Percentiles rank a stretch among this genome's conserved stretches.
Evolutionary conservation across 192 early-diverging fungal species (phyloP).

Genomic region (Umbelopsis sp.): DNA sequence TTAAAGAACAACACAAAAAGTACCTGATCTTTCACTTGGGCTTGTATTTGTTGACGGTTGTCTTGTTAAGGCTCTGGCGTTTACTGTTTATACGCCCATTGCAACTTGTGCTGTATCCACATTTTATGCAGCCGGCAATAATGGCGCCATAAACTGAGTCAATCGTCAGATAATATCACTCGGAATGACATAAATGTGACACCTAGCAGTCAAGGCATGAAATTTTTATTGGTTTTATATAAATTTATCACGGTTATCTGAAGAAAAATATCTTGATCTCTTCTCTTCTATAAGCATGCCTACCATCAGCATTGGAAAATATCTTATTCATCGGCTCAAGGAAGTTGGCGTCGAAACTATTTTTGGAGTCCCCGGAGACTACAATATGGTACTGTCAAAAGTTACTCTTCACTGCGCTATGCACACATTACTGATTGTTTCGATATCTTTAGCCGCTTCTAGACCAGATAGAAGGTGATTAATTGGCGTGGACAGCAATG

Average conservation of each 20-base stretch:
- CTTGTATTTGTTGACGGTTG: too few species aligned
- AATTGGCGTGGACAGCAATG: neutral
- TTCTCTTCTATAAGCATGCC: neutral
- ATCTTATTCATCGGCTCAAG: conserved; percentile 43
- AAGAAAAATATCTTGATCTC: neutral
- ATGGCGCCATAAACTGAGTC: too few species aligned
- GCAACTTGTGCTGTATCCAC: too few species aligned
- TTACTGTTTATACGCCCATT: too few species aligned
- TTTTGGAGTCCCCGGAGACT: conserved; percentile 52
- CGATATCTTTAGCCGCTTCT: conserved; percentile 18
- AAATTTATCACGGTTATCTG: neutral
- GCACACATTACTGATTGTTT: neutral
- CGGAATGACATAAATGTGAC: neutral
- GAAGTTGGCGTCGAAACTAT: conserved; percentile 45
- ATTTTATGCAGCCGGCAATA: too few species aligned
- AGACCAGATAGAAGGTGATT: conserved; percentile 27
- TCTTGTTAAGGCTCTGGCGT: too few species aligned
- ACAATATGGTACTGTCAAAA: conserved; percentile 38
- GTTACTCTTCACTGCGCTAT: conserved; percentile 19
- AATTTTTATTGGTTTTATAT: neutral
- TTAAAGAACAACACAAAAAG: too few species aligned
- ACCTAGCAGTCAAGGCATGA: neutral
- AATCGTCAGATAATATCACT: too few species aligned
- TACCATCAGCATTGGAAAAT: conserved; percentile 35
- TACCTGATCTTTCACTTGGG: too few species aligned